Conservation (phyloP, 1,284 basidiomycete genomes). For the Rhodotorula glutinis region DNA sequence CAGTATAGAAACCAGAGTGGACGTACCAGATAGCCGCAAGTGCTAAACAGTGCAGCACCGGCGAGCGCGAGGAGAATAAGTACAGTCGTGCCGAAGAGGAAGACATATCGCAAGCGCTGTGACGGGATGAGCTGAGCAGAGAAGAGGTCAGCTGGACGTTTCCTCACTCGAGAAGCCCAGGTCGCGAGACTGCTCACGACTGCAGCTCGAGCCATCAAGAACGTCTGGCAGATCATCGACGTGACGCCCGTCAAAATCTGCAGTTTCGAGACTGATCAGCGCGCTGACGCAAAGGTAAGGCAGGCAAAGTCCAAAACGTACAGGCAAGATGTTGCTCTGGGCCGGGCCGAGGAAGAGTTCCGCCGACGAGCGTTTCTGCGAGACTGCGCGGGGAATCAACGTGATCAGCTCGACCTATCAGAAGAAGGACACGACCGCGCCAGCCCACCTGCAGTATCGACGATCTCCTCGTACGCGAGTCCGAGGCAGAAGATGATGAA, state of each 20-base stretch:
- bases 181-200: too few species aligned
- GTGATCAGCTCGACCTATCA: too few species aligned
- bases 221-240: conserved; percentile 4
- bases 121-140: conserved; percentile 7
- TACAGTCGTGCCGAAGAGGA: background rate
- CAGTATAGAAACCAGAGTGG: background rate
- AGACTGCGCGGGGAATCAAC: background rate
- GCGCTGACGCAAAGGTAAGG: background rate
- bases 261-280: too few species aligned
- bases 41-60: conserved; percentile 2
- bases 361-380: background rate
- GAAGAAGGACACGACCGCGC: background rate
- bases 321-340: conserved; percentile 9
- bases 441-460: conserved; percentile 9
- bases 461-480: conserved; percentile 9
- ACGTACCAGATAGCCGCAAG: background rate
- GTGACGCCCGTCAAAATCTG: background rate
- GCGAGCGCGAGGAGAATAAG: conserved; percentile 2
- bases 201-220: conserved; percentile 15
- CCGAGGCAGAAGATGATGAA: conserved; percentile 6
- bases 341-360: conserved; percentile 3
- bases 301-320: background rate
- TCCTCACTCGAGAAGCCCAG: too few species aligned
- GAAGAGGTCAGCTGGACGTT: too few species aligned
- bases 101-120: background rate